phyloP scores from a whole-genome alignment of 768 basidiomycete genomes.

The Kwoniella sp. region DNA sequence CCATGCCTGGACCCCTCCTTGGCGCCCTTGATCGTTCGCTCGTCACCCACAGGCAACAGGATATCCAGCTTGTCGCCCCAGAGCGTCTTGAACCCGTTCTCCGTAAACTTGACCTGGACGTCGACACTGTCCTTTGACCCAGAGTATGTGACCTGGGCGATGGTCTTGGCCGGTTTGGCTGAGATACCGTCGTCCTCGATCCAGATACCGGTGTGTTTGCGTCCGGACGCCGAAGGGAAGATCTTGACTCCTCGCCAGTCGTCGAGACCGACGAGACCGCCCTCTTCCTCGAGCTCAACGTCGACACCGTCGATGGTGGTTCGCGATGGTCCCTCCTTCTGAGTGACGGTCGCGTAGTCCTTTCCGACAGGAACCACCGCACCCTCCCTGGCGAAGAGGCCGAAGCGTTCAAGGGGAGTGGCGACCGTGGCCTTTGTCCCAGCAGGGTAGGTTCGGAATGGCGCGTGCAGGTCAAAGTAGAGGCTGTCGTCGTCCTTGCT shows the following conservation, averaged over 20 bases:
- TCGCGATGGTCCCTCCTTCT: conserved; percentile 28
- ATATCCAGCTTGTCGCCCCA: conserved; percentile 40
- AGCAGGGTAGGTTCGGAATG: conserved; percentile 21
- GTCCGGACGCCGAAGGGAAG: conserved; percentile 34
- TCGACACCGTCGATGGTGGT: conserved; percentile 42
- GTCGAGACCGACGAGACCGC: conserved; percentile 47
- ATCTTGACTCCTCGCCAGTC: conserved; percentile 49
- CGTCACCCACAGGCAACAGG: conserved; percentile 39
- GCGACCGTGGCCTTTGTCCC: conserved; percentile 33
- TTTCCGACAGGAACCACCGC: conserved; percentile 47
- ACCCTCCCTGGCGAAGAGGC: conserved; percentile 46
- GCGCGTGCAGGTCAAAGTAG: conserved; percentile 42
- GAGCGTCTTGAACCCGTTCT: conserved; percentile 35
- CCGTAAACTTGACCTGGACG: conserved; percentile 27
- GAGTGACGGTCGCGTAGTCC: conserved; percentile 41
- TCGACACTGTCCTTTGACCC: conserved; percentile 20
- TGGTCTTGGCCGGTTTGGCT: conserved; percentile 28
- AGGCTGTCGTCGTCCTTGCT: conserved; percentile 25
- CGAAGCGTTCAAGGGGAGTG: conserved; percentile 44
- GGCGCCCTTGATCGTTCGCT: conserved; percentile 29
- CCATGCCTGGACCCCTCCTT: conserved; percentile 20
- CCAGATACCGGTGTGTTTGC: conserved; percentile 32
- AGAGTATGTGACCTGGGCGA: conserved; percentile 31
- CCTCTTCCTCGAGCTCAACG: conserved; percentile 31
- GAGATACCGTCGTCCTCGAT: conserved; percentile 50